These are phyloP conservation scores for Nigrospora osmanthi DNA, from an alignment of 2,329 filamentous ascomycete genomes.

Conservation along the genomic window DNA sequence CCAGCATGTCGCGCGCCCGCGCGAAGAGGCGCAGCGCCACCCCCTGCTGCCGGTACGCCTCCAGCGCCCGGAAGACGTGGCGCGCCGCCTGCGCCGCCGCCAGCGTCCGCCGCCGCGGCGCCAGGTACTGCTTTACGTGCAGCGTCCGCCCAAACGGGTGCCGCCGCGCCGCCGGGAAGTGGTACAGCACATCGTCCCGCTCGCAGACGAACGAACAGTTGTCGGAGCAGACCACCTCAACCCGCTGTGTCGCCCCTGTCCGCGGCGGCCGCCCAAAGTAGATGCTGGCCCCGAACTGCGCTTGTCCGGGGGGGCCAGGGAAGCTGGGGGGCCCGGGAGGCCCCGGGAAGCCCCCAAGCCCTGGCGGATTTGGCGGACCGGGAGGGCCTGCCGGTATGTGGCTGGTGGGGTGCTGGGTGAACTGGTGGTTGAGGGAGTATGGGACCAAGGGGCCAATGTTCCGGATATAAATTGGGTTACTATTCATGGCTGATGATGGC, in stretches of 20 bases:
- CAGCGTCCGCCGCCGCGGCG: not conserved
- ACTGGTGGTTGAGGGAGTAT: no score
- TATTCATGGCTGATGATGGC: no score
- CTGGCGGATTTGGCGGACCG: no score
- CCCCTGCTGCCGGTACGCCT: slow-evolving; percentile 3
- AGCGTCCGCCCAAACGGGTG: slow-evolving; percentile 5
- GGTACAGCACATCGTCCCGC: slow-evolving; percentile 6
- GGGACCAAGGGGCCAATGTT: no score
- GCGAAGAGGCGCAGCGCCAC: slow-evolving; percentile 8
- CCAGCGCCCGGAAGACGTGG: slow-evolving; percentile 6
- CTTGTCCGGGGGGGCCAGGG: no score
- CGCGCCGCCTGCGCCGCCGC: slow-evolving; percentile 3
- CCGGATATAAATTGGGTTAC: no score
- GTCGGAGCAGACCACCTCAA: not conserved
- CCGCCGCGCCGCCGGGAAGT: slow-evolving; percentile 7
- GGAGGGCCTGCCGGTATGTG: no score
- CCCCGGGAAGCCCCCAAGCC: no score
- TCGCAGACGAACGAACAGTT: slow-evolving; percentile 1
- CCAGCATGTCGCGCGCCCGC: slow-evolving; percentile 4
- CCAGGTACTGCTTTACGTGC: slow-evolving; percentile 1
- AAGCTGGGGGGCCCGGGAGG: no score
- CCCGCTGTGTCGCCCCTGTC: no score
- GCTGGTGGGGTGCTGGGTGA: no score
- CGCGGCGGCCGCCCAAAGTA: not conserved
- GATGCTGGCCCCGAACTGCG: no score